These are phyloP conservation scores for Magnusiomyces paraingens DNA, from an alignment of 1,139 yeast genomes.

Conservation along the genomic window DNA sequence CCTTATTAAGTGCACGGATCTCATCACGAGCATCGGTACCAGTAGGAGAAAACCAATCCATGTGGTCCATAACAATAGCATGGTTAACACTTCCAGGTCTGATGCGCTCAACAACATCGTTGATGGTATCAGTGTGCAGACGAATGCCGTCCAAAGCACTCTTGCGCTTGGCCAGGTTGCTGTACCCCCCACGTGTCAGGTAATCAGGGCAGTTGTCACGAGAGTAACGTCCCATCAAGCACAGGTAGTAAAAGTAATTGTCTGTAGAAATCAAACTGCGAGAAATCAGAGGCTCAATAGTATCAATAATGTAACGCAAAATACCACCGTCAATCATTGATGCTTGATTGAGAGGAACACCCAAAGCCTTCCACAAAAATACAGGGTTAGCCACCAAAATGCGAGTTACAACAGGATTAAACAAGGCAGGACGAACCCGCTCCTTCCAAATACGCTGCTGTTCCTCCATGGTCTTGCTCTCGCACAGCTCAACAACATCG, in stretches of 20 bases:
- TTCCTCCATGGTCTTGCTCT: constrained; percentile 52
- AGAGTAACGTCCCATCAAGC: constrained; percentile 57
- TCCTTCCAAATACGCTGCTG: constrained; percentile 59
- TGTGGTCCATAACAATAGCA: constrained; percentile 84
- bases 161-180: constrained; percentile 38
- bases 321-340: constrained; percentile 68
- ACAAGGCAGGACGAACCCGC: constrained; percentile 58
- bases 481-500: constrained; percentile 50
- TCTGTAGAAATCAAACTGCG: constrained; percentile 60
- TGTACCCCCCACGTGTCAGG: constrained; percentile 53
- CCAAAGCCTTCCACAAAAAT: constrained; percentile 80
- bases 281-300: constrained; percentile 66
- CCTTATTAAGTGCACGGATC: constrained; percentile 55
- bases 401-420: constrained; percentile 63
- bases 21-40: constrained; percentile 61
- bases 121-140: constrained; percentile 71
- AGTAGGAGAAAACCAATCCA: constrained; percentile 80
- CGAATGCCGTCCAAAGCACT: constrained; percentile 54
- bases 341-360: constrained; percentile 82
- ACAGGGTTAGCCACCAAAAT: constrained; percentile 71
- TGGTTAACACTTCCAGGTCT: constrained; percentile 58
- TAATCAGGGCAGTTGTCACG: constrained; percentile 69
- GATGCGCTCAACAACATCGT: constrained; percentile 65
- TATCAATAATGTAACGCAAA: constrained; percentile 63
- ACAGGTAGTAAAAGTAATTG: constrained; percentile 72